Evolutionary conservation across 495 filamentous ascomycete genomes (phyloP).

Genomic region (Daldinia childiae): DNA sequence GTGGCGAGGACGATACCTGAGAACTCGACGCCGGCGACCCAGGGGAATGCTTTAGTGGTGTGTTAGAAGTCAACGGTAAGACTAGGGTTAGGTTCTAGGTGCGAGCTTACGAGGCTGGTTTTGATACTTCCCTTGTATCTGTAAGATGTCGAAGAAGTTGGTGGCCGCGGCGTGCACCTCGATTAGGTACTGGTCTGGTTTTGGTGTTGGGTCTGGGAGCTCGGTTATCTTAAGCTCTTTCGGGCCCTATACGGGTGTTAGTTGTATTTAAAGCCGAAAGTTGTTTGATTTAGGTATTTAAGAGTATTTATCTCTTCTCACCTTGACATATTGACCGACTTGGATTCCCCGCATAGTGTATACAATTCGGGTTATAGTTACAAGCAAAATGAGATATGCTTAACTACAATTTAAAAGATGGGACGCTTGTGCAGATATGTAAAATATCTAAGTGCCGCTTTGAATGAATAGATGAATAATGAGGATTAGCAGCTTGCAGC

Average conservation of each 20-base stretch:
- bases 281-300: not conserved
- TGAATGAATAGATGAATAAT: not conserved
- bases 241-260: slow-evolving; percentile 67
- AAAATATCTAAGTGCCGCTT: not conserved
- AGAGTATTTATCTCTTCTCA: slow-evolving; percentile 42
- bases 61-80: slow-evolving; percentile 53
- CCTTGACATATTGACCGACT: slow-evolving; percentile 84
- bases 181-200: slow-evolving; percentile 81
- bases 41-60: slow-evolving; percentile 69
- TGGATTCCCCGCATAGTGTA: slow-evolving; percentile 83
- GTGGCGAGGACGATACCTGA: slow-evolving; percentile 76
- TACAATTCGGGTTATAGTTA: not conserved
- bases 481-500: not conserved
- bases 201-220: slow-evolving; percentile 76
- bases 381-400: not conserved
- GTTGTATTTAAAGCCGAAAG: not conserved
- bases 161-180: slow-evolving; percentile 86
- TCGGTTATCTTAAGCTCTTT: slow-evolving; percentile 76
- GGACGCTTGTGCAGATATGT: not conserved
- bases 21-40: slow-evolving; percentile 89
- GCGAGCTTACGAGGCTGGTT: slow-evolving; percentile 60
- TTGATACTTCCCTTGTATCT: slow-evolving; percentile 84
- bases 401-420: not conserved
- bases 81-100: not conserved
- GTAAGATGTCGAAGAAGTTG: slow-evolving; percentile 96